Percentiles rank a stretch among this genome's conserved stretches.
phyloP scores from a whole-genome alignment of 2,329 filamentous ascomycete genomes.

The Pseudogymnoascus sp. region DNA sequence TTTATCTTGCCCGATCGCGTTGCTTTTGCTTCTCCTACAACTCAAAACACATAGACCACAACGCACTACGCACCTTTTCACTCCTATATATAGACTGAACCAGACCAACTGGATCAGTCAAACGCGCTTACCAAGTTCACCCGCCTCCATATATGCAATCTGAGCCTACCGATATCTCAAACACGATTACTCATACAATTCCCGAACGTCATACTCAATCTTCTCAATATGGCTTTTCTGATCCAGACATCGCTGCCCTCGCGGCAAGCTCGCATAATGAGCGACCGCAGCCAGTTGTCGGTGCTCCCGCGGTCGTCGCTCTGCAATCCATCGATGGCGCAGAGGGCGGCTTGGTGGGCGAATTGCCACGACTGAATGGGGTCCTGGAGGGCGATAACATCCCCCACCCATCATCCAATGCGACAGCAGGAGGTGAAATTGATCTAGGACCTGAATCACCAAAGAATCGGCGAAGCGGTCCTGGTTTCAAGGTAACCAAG shows the following conservation, averaged over 20 bases:
- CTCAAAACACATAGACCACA: neutral
- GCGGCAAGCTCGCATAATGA: constrained; percentile 12
- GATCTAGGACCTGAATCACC: constrained; percentile 41
- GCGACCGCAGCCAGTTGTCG: constrained; percentile 25
- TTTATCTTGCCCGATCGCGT: neutral
- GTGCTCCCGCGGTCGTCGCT: constrained; percentile 18
- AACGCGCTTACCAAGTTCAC: constrained; percentile 13
- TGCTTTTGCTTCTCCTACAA: neutral
- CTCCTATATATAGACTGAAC: neutral
- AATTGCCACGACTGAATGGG: constrained; percentile 44
- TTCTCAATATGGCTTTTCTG: constrained; percentile 50
- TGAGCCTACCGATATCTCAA: constrained; percentile 43
- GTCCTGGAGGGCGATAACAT: constrained; percentile 14
- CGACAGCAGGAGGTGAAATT: constrained; percentile 52
- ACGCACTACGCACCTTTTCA: neutral
- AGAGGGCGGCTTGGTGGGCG: constrained; percentile 39
- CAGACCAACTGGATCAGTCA: constrained; percentile 27
- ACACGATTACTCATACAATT: constrained; percentile 33
- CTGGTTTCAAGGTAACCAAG: constrained; percentile 50
- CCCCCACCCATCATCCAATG: constrained; percentile 23
- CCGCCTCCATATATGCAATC: constrained; percentile 55
- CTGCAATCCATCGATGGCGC: constrained; percentile 24
- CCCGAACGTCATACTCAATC: constrained; percentile 24
- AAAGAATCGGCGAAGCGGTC: constrained; percentile 32
- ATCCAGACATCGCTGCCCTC: constrained; percentile 32